phyloP scores from a whole-genome alignment of 75 land plant genomes.

The Picea glauca region DNA sequence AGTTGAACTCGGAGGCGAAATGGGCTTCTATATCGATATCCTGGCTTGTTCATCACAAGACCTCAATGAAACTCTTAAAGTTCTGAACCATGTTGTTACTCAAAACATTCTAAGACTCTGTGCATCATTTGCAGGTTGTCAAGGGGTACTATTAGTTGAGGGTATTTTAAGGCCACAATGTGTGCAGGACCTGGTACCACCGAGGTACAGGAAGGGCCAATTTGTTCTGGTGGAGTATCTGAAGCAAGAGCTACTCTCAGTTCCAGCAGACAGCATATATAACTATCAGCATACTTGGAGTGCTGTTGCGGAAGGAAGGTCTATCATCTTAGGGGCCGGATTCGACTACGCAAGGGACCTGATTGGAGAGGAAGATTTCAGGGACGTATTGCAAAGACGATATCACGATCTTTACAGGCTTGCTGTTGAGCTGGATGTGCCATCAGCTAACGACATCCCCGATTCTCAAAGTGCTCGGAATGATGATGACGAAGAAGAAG shows the following conservation, averaged over 20 bases:
- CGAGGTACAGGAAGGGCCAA: slow-evolving; percentile 47
- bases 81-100: slow-evolving; percentile 55
- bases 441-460: slow-evolving; percentile 17
- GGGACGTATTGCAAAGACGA: slow-evolving; percentile 57
- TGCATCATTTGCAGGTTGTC: slow-evolving; percentile 32
- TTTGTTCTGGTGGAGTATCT: slow-evolving; percentile 38
- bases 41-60: slow-evolving; percentile 68
- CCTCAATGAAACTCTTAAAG: slow-evolving; percentile 41
- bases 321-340: slow-evolving; percentile 23
- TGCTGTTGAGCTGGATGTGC: slow-evolving; percentile 46
- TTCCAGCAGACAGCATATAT: slow-evolving; percentile 60
- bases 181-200: slow-evolving; percentile 46
- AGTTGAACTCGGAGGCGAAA: slow-evolving; percentile 60
- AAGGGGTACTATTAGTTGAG: slow-evolving; percentile 44
- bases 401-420: slow-evolving; percentile 61
- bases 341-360: slow-evolving; percentile 66
- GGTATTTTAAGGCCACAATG: slow-evolving; percentile 59
- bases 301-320: slow-evolving; percentile 29
- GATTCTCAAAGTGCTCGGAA: neutral
- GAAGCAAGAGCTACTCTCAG: slow-evolving; percentile 50
- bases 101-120: slow-evolving; percentile 49
- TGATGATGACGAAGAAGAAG: neutral
- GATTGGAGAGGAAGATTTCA: slow-evolving; percentile 66
- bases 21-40: slow-evolving; percentile 57
- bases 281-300: slow-evolving; percentile 75